Base-by-base conservation (phyloP, 768 basidiomycete species). In the Kondoa malvinella region DNA sequence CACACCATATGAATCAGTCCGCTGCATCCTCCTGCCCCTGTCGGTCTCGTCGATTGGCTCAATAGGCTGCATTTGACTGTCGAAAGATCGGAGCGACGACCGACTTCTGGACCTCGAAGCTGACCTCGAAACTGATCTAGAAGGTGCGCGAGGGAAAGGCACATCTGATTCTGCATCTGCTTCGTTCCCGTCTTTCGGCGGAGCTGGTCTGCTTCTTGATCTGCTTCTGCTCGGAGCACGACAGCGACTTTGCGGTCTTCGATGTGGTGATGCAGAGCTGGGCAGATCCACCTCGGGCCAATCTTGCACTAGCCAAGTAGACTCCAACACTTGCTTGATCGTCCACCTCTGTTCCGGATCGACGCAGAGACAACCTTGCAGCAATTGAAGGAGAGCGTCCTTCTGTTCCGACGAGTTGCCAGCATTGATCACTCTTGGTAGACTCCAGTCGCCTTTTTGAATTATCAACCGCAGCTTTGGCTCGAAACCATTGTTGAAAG, bases 391-490 rank as follows among this genome's bases (percentile, higher is more conserved):
- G 2, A 67, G 66, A 4, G 61, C 2, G 12, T 17, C 25, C 26
- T 67, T 68, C 57, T 71, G 61, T 40, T 31, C 63, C 15, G n/a
- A 64, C 32, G n/a, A 17, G 26, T 62, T 4, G 14, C 61, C 40
- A 26, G 16, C 3, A 8, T 63, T 17, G 17, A 29, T 30, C 26
- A 66, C 61, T 21, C n/a, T 61, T 14, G 80, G 80, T 8, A 76
- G 56, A 40, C 77, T 78, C 77, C 75, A 81, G 74, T 75, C 78
- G 82, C 92, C 90, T 65, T 86, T 84, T 4, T 94, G 75, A 68
- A 99, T 94, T 77, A 92, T 92, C 83, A 90, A 86, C 64, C 89
- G 87, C 67, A 97, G 77, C 34, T 94, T 80, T 0, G 91, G 92
- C 76, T 99, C 94, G 73, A 88, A 99, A 0, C 86, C 79, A 77